These are phyloP conservation scores for Tarenaya hassleriana DNA, from an alignment of 345 rosid species.

Conservation along the genomic window DNA sequence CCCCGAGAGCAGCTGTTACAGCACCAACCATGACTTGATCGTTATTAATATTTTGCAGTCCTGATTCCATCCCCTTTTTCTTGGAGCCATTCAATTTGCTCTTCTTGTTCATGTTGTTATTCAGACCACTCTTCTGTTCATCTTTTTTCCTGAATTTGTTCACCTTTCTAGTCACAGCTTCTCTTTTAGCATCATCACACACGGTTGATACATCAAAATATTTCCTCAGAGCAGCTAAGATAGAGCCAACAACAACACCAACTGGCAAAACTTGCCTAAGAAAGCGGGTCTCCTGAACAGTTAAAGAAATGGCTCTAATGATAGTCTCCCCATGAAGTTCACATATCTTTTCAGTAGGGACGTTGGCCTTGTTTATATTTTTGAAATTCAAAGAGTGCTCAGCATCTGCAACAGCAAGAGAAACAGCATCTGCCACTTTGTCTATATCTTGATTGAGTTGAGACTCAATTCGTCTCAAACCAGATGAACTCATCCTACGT, in stretches of 20 bases:
- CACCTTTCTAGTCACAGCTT: conserved; percentile 19
- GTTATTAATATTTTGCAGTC: conserved; percentile 29
- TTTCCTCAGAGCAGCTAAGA: conserved; percentile 85
- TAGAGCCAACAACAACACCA: conserved; percentile 78
- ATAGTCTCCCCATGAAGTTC: conserved; percentile 50
- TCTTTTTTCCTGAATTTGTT: conserved; percentile 12
- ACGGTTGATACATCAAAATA: conserved; percentile 46
- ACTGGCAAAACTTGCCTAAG: conserved; percentile 69
- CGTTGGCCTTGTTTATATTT: conserved; percentile 26
- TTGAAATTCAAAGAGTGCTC: conserved; percentile 36
- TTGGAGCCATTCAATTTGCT: conserved; percentile 19
- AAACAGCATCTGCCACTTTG: conserved; percentile 59
- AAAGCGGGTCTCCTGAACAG: conserved; percentile 53
- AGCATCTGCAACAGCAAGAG: conserved; percentile 41
- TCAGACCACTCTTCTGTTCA: conserved; percentile 17
- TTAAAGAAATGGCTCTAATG: conserved; percentile 60
- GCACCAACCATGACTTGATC: conserved; percentile 72
- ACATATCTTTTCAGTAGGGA: conserved; percentile 43
- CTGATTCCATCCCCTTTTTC: conserved; percentile 30
- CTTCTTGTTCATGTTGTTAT: conserved; percentile 21
- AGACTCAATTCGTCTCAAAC: conserved; percentile 47
- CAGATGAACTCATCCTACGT: conserved; percentile 54
- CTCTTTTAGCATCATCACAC: conserved; percentile 29
- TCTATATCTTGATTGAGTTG: conserved; percentile 56
- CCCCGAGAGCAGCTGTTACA: conserved; percentile 86